These are phyloP conservation scores for Mycena epipterygia DNA, from an alignment of 768 basidiomycete genomes.

Conservation along the genomic window DNA sequence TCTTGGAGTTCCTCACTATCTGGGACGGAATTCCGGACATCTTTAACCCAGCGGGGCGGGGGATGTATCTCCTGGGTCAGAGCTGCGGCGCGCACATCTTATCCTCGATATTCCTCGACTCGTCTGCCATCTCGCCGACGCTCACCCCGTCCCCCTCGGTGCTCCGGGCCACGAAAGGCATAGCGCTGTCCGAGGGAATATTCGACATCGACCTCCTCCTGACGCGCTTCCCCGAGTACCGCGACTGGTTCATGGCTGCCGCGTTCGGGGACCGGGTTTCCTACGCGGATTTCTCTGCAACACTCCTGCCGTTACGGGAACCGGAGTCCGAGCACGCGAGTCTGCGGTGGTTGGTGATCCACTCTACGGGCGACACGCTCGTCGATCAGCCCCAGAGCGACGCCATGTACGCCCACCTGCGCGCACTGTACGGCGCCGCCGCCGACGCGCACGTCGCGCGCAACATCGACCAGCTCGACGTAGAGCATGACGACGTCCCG, in stretches of 20 bases:
- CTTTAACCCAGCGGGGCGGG: slow-evolving; percentile 50
- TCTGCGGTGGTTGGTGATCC: slow-evolving; percentile 79
- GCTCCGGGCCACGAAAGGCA: slow-evolving; percentile 62
- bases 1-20: slow-evolving; percentile 68
- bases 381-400: slow-evolving; percentile 75
- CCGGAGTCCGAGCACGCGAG: slow-evolving; percentile 40
- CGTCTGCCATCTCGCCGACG: slow-evolving; percentile 53
- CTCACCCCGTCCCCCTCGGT: slow-evolving; percentile 62
- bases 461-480: slow-evolving; percentile 57
- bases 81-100: slow-evolving; percentile 90
- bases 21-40: slow-evolving; percentile 57
- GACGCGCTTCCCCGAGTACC: slow-evolving; percentile 75
- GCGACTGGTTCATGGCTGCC: slow-evolving; percentile 74
- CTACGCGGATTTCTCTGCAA: slow-evolving; percentile 64
- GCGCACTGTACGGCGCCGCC: slow-evolving; percentile 47
- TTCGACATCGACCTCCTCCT: slow-evolving; percentile 81
- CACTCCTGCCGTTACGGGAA: slow-evolving; percentile 54
- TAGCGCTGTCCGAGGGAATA: slow-evolving; percentile 82
- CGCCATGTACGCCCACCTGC: slow-evolving; percentile 70
- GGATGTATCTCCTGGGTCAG: slow-evolving; percentile 79
- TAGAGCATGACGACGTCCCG: slow-evolving; percentile 72
- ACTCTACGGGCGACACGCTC: slow-evolving; percentile 80
- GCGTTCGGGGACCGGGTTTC: slow-evolving; percentile 68
- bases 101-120: slow-evolving; percentile 74
- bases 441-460: slow-evolving; percentile 38